These are phyloP conservation scores for Boechera divaricarpa DNA, from an alignment of 345 rosid genomes.

Conservation along the genomic window DNA sequence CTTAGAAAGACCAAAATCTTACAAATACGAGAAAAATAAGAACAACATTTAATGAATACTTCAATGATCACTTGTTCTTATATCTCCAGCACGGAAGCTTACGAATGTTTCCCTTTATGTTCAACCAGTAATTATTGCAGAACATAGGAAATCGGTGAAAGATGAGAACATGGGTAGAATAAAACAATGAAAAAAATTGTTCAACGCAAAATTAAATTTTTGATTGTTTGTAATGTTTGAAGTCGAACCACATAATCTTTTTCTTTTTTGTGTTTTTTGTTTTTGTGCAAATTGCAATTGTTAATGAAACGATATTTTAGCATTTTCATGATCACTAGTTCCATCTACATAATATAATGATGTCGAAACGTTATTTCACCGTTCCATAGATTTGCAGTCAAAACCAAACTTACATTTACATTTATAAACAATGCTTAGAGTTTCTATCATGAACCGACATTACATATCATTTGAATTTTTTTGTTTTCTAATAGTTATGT, in stretches of 20 bases:
- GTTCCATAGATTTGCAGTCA: background rate
- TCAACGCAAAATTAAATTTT: no score
- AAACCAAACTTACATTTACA: constrained; percentile 8
- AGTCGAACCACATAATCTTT: background rate
- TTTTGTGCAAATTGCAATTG: background rate
- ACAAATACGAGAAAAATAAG: background rate
- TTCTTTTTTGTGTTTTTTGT: background rate
- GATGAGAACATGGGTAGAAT: no score
- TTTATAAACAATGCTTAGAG: background rate
- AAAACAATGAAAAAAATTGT: background rate
- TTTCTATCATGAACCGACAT: no score
- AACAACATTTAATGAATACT: constrained; percentile 28
- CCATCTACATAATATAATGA: constrained; percentile 10
- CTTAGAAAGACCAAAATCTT: background rate
- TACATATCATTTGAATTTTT: no score
- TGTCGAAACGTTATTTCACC: constrained; percentile 9
- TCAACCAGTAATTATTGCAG: constrained; percentile 2
- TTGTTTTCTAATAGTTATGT: no score
- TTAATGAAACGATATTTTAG: background rate
- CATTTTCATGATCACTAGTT: background rate
- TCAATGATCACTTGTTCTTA: constrained; percentile 35
- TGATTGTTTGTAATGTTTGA: constrained; percentile 3
- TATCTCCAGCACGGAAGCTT: constrained; percentile 30
- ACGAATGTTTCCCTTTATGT: constrained; percentile 24
- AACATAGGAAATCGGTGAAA: background rate